Conservation (phyloP, 140 eudicot species). For the Flaveria floridana region DNA sequence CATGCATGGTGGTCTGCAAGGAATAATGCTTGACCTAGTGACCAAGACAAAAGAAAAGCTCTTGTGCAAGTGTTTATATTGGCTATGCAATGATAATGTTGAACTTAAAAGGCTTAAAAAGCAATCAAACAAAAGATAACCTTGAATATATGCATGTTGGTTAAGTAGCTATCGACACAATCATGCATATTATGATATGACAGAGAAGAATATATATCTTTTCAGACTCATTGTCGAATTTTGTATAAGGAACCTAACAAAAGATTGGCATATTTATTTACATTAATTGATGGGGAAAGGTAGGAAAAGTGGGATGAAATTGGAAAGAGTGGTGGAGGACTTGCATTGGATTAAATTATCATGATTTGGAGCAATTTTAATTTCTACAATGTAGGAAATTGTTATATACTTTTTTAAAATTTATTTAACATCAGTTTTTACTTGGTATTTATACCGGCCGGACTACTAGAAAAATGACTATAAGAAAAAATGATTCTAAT, state of each 20-base stretch:
- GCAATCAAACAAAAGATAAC: constrained; percentile 22
- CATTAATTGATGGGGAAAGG: constrained; percentile 23
- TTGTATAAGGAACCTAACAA: constrained; percentile 36
- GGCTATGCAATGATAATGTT: constrained; percentile 19
- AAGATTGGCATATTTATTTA: constrained; percentile 27
- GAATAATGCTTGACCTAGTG: constrained; percentile 37
- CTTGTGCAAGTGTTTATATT: not conserved
- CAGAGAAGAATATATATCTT: constrained; percentile 18
- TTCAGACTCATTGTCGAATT: constrained; percentile 20
- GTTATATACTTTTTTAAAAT: not conserved
- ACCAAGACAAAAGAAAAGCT: constrained; percentile 19
- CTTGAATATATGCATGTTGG: constrained; percentile 25
- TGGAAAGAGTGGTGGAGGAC: constrained; percentile 30
- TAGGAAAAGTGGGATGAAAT: constrained; percentile 32
- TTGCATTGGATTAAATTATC: constrained; percentile 10
- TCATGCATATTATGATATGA: constrained; percentile 16
- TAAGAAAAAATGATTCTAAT: too few species aligned
- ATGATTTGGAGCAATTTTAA: not conserved
- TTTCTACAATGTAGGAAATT: not conserved
- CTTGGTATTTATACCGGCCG: too few species aligned
- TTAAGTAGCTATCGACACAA: constrained; percentile 32
- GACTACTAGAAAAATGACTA: too few species aligned
- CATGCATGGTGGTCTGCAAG: constrained; percentile 1
- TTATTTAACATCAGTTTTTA: too few species aligned
- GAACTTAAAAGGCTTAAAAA: constrained; percentile 25